A percentile compares a stretch with the other conserved stretches of the same genome.
Conservation (phyloP, 805 yeast genomes). For the Komagataella mondaviorum region DNA sequence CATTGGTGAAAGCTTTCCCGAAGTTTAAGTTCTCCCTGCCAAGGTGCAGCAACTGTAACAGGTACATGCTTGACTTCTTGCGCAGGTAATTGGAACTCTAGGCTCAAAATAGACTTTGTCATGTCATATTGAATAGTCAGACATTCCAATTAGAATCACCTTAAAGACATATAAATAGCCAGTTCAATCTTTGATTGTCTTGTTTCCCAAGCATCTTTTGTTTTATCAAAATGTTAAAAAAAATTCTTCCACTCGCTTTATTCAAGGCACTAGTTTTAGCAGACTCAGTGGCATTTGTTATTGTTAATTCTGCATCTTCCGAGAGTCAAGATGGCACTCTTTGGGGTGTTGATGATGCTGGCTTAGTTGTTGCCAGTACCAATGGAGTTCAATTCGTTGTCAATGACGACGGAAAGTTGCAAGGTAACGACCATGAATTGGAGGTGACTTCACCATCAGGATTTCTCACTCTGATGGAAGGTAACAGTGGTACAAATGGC, state of each 20-base stretch:
- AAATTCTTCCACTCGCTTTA: background rate
- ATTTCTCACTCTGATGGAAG: background rate
- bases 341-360: constrained; percentile 1
- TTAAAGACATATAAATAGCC: background rate
- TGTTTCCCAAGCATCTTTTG: background rate
- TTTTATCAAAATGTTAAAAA: background rate
- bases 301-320: background rate
- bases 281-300: background rate
- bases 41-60: background rate
- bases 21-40: background rate
- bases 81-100: background rate
- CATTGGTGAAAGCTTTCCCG: background rate
- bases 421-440: background rate
- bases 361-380: constrained; percentile 7
- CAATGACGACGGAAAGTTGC: background rate
- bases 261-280: background rate
- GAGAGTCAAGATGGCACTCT: background rate
- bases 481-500: background rate
- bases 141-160: background rate
- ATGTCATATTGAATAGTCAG: background rate
- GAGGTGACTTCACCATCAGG: background rate
- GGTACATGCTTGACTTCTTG: background rate
- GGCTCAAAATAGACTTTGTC: background rate
- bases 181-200: background rate
- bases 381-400: background rate